Base-by-base conservation (phyloP, 202 grass and related monocot species). In the Panicum hallii region DNA sequence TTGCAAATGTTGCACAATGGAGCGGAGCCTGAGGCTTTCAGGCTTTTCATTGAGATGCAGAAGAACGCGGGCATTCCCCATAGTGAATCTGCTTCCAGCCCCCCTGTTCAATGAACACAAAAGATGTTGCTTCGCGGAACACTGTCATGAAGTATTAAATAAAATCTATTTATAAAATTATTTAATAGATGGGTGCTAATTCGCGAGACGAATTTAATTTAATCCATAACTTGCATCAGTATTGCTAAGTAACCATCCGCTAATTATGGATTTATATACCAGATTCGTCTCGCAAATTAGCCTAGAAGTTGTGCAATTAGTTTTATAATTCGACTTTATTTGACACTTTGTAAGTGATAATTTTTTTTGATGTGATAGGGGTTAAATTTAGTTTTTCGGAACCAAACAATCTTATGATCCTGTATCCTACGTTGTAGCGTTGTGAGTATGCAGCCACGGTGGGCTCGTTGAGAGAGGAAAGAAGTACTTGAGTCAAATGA, bases 391-490 rank as follows among this genome's bases (percentile, higher is more conserved):
- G 26, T 1, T 0, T 26, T 26, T 1, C 26, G 26, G 1, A 26
- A 26, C 0, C 26, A 26, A 26, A 26, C 26, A 26, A 0, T 1
- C 26, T 40, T 92, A 92, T 83, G 95, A 95, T 58, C 95, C 92
- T 81, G 95, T 95, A 75, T 98, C 95, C 83, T 98, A 93, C 72
- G 90, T 98, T 48, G 87, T 87, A 14, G 95, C 92, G 38, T 67
- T 98, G 75, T 93, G 91, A 46, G 95, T 83, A 8, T 98, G 93
- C 50, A 91, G 91, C 81, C 95, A 98, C 61, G 91, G 85, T 9
- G 95, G 95, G 38, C 86, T 98, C 55, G 91, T 98, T 23, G 91
- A 93, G 19, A 93, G 60, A 89, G 93, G 95, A 66, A 93, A 93
- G 85, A 71, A 87, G 34, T 98, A 93, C 66, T 98, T 98, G 26